These are phyloP conservation scores for Verruconis gallopava DNA, from an alignment of 2,329 filamentous ascomycete genomes.

Conservation along the genomic window DNA sequence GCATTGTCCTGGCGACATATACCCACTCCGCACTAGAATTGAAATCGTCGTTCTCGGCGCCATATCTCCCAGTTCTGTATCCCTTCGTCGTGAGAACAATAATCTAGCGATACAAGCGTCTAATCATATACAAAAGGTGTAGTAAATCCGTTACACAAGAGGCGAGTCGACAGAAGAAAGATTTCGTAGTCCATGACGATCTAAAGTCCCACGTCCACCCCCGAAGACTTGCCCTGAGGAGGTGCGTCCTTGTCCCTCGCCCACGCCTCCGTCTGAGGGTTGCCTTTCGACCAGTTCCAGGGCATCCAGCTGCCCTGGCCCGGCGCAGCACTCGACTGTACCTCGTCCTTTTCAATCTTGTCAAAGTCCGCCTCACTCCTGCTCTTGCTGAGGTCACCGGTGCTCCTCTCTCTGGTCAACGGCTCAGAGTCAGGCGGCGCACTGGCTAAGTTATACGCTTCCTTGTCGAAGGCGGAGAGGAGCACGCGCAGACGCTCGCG, in stretches of 20 bases:
- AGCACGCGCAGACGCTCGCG: constrained; percentile 63
- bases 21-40: too few relatives aligned
- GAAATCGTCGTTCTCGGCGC: too few relatives aligned
- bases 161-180: too few relatives aligned
- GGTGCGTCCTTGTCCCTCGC: not conserved
- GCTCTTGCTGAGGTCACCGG: constrained; percentile 59
- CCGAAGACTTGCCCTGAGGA: not conserved
- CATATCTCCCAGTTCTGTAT: too few relatives aligned
- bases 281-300: constrained; percentile 31
- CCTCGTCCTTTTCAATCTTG: constrained; percentile 51
- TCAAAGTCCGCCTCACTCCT: constrained; percentile 83
- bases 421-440: constrained; percentile 13
- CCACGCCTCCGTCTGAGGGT: not conserved
- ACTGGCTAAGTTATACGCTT: constrained; percentile 49
- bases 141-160: too few relatives aligned
- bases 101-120: too few relatives aligned
- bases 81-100: too few relatives aligned
- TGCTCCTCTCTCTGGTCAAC: constrained; percentile 35
- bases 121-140: too few relatives aligned
- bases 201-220: too few relatives aligned
- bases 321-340: constrained; percentile 18
- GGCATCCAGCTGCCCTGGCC: constrained; percentile 35
- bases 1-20: too few relatives aligned
- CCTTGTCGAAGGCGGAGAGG: constrained; percentile 64
- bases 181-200: too few relatives aligned